These are phyloP conservation scores for Phytophthora idaei DNA, from an alignment of 352 stramenopile species.

Conservation along the genomic window DNA sequence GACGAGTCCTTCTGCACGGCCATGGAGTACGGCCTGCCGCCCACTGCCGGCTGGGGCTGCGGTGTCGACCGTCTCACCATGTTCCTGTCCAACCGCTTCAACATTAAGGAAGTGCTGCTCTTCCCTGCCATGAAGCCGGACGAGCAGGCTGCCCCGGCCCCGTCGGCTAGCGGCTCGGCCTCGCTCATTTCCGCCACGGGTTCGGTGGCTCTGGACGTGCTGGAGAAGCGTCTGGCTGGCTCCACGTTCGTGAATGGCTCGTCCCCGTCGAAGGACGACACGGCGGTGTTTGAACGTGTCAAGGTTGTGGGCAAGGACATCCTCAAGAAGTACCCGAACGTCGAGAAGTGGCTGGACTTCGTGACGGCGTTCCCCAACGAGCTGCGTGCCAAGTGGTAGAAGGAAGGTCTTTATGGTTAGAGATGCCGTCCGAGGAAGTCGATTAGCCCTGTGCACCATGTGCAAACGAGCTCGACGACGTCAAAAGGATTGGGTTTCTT, in stretches of 20 bases:
- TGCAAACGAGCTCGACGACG: neutral
- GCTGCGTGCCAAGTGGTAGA: constrained; percentile 78
- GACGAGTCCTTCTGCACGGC: constrained; percentile 95
- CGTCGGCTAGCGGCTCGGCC: constrained; percentile 20
- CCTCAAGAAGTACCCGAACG: constrained; percentile 74
- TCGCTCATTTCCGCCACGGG: constrained; percentile 38
- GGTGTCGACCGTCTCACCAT: constrained; percentile 98
- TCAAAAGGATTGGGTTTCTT: neutral
- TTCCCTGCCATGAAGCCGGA: constrained; percentile 99
- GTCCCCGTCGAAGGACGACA: constrained; percentile 77
- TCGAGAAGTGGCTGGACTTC: constrained; percentile 79
- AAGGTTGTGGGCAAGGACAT: constrained; percentile 83
- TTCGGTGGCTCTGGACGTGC: constrained; percentile 60
- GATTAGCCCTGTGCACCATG: too few relatives aligned
- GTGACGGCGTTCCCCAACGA: constrained; percentile 80
- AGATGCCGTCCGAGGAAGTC: neutral
- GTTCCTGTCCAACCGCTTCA: constrained; percentile 95
- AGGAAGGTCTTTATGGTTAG: constrained; percentile 3
- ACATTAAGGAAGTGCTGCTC: constrained; percentile 98
- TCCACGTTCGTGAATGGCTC: constrained; percentile 74
- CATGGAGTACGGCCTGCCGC: constrained; percentile 98
- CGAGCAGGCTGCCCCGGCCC: constrained; percentile 48
- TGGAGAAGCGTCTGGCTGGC: constrained; percentile 66
- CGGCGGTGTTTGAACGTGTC: constrained; percentile 65
- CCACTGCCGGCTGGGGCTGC: constrained; percentile 97